Evolutionary conservation across 805 yeast species (phyloP).

Genomic region (Kluyveromyces starmeri): DNA sequence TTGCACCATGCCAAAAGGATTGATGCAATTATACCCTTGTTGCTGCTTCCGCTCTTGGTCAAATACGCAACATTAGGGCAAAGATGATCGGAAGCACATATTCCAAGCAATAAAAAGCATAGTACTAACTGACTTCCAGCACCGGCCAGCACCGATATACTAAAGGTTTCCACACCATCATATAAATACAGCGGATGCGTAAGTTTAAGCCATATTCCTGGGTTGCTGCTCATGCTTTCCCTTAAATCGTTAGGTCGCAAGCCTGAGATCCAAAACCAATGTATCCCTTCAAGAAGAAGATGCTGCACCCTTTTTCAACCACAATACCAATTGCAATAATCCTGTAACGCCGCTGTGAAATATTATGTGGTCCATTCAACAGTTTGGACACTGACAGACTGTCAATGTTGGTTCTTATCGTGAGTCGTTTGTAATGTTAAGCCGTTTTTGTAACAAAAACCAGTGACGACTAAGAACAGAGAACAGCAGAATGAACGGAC

Average conservation of each 20-base stretch:
- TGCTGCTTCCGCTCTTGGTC: constrained; percentile 13
- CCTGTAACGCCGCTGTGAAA: no score
- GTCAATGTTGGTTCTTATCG: no score
- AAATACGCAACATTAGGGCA: constrained; percentile 29
- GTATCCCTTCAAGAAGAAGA: no score
- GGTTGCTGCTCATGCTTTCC: background rate
- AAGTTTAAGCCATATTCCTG: constrained; percentile 8
- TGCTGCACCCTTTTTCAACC: no score
- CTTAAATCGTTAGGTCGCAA: background rate
- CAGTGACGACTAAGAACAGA: no score
- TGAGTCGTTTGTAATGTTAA: no score
- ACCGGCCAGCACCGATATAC: constrained; percentile 16
- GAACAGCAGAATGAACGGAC: no score
- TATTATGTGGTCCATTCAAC: no score
- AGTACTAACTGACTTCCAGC: constrained; percentile 20
- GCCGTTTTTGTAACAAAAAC: no score
- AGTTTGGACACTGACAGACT: no score
- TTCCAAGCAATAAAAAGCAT: constrained; percentile 27
- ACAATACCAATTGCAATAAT: no score
- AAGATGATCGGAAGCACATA: constrained; percentile 29
- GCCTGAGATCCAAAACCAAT: no score
- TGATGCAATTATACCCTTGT: constrained; percentile 21
- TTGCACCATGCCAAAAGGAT: constrained; percentile 31
- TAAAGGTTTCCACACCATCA: constrained; percentile 12
- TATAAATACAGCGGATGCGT: constrained; percentile 25